phyloP scores from a whole-genome alignment of 768 basidiomycete genomes.

The Filobasidium floriforme region DNA sequence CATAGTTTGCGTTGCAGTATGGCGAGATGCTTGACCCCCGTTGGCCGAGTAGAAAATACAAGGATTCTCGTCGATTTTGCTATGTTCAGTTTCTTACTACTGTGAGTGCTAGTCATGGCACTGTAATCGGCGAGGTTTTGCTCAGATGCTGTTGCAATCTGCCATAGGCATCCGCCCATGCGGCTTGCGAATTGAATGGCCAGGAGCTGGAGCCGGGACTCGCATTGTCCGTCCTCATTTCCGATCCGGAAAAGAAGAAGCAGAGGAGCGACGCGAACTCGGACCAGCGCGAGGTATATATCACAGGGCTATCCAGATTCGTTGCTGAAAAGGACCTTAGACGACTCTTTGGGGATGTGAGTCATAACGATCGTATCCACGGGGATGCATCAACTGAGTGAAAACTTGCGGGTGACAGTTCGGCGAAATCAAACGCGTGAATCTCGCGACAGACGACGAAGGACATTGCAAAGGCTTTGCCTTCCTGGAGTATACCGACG shows the following conservation, averaged over 20 bases:
- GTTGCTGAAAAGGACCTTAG: constrained; percentile 69
- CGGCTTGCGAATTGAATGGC: constrained; percentile 71
- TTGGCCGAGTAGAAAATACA: constrained; percentile 98
- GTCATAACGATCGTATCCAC: constrained; percentile 28
- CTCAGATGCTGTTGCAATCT: background rate
- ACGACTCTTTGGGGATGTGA: constrained; percentile 67
- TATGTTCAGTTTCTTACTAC: constrained; percentile 86
- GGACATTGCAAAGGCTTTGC: constrained; percentile 75
- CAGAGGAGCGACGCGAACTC: constrained; percentile 82
- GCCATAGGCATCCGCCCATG: constrained; percentile 54
- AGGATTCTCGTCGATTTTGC: constrained; percentile 79
- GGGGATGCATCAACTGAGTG: background rate
- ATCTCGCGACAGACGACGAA: constrained; percentile 65
- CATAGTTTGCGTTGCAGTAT: constrained; percentile 52
- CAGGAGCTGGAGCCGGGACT: constrained; percentile 64
- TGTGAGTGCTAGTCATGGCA: constrained; percentile 49
- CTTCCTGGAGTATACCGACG: constrained; percentile 80
- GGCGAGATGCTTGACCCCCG: constrained; percentile 87
- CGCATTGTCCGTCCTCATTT: constrained; percentile 68
- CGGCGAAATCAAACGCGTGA: constrained; percentile 71
- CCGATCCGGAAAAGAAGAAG: constrained; percentile 82
- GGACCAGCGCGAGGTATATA: constrained; percentile 74
- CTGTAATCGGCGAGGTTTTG: background rate
- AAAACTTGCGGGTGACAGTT: constrained; percentile 52
- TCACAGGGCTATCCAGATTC: constrained; percentile 74